Base-by-base conservation (phyloP, 345 rosid species). In the Linum tenue region DNA sequence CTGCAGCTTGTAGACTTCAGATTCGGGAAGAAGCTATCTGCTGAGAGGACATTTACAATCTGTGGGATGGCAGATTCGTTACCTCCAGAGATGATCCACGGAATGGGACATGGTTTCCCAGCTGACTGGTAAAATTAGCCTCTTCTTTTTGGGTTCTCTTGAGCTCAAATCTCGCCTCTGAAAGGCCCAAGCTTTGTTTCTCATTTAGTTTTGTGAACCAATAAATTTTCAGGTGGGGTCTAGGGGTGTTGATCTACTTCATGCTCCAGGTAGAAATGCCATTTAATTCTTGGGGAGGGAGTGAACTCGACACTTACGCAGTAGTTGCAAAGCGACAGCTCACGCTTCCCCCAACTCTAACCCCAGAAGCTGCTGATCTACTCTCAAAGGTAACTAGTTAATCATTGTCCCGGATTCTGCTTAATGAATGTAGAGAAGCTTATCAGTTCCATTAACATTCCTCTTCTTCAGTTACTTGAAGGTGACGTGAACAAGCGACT, bases 1-100 rank as follows among this genome's bases (percentile, higher is more conserved):
- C 66, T 92, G 70, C 95, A 89, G 95, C 97, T 92, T 69, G 90
- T 90, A 37, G 97, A 92, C 79, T 90, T 92, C 79, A 81, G 96
- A 78, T 92, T 84, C 55, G 86, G 87, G 76, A 89, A 89, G 85
- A 78, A 82, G 77, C 63, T 87, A 58, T 75, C 84, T 6, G 79
- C 71, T 59, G 86, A 84, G 65, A 79, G 97, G 72, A 84, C 98
- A 69, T 92, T 79, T 78, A 92, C 98, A 50, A 80, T 87, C 55
- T 86, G 95, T 44, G 98, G 97, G 69, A 89, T 80, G 87, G 84
- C 83, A 6, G 94, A 89, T 78, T 87, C 76, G 56, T 80, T 86
- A 73, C 87, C 98, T 67, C 97, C 98, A 4, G 98, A 92, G 79
- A 85, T 89, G 35, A 82, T 92, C 63, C 89, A 86, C 79, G 98